These are phyloP conservation scores for Vanilla planifolia DNA, from an alignment of 106 monocot species.

Conservation along the genomic window DNA sequence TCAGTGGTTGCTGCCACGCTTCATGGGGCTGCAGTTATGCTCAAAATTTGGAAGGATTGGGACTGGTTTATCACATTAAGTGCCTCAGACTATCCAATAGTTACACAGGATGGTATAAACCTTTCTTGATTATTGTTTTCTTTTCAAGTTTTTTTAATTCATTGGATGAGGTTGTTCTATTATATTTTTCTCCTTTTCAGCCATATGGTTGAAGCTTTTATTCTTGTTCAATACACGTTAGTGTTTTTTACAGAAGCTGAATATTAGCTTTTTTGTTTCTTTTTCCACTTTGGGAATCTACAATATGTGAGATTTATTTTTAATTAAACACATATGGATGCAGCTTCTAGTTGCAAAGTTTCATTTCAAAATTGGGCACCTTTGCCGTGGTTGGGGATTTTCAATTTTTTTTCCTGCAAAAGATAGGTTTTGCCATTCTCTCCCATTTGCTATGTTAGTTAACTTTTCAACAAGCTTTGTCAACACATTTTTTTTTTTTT, in stretches of 20 bases:
- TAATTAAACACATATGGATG: background rate
- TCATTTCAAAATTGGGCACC: too few relatives aligned
- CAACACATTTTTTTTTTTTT: too few relatives aligned
- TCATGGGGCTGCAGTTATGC: constrained; percentile 70
- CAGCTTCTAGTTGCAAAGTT: too few relatives aligned
- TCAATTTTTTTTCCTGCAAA: too few relatives aligned
- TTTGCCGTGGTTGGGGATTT: too few relatives aligned
- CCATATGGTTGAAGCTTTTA: background rate
- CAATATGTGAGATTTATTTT: background rate
- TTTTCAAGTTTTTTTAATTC: constrained; percentile 2
- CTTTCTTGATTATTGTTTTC: background rate
- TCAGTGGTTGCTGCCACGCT: constrained; percentile 60
- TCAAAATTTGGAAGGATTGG: constrained; percentile 54
- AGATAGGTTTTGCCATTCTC: too few relatives aligned
- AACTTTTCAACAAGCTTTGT: too few relatives aligned
- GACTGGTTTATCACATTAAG: constrained; percentile 87
- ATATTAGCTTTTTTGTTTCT: too few relatives aligned
- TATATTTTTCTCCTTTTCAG: background rate
- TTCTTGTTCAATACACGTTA: background rate
- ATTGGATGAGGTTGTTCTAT: background rate
- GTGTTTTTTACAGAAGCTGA: too few relatives aligned
- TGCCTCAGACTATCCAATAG: constrained; percentile 76
- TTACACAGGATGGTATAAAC: constrained; percentile 81
- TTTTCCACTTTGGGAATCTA: background rate
- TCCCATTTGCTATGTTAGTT: too few relatives aligned